Evolutionary conservation across 495 filamentous ascomycete genomes (phyloP).

Genomic region (Poronia punctata): DNA sequence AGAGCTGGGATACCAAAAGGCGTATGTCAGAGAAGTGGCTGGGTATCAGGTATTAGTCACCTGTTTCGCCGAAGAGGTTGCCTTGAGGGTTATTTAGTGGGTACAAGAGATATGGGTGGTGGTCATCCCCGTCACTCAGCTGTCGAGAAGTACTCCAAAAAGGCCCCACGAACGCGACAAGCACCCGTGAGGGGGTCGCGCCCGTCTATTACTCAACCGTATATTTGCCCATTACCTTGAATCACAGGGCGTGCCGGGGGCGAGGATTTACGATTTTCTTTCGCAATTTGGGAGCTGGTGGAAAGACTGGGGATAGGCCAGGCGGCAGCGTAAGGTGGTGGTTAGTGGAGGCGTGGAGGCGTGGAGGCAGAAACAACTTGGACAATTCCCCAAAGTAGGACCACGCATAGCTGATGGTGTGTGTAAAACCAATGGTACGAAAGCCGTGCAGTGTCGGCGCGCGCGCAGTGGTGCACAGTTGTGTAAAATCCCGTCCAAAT

Average conservation of each 20-base stretch:
- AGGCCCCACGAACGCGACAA: constrained; percentile 12
- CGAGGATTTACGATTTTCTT: constrained; percentile 20
- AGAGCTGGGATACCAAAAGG: too few relatives aligned
- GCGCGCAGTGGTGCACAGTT: too few relatives aligned
- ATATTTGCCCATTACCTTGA: constrained; percentile 15
- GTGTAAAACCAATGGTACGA: constrained; percentile 9
- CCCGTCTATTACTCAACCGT: neutral
- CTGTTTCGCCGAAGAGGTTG: constrained; percentile 17
- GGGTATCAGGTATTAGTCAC: constrained; percentile 23
- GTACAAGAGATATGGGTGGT: constrained; percentile 11
- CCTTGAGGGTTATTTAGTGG: constrained; percentile 19
- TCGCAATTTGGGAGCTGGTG: too few relatives aligned
- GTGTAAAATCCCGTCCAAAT: too few relatives aligned
- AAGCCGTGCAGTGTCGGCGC: too few relatives aligned
- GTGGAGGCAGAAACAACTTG: constrained; percentile 4
- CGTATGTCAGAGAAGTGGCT: constrained; percentile 7
- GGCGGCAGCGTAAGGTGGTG: neutral
- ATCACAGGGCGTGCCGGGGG: constrained; percentile 19
- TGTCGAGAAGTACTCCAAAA: constrained; percentile 5
- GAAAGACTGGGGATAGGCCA: too few relatives aligned
- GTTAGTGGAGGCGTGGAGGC: neutral
- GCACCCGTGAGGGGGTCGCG: constrained; percentile 15
- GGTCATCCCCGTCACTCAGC: constrained; percentile 20
- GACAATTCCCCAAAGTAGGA: constrained; percentile 21
- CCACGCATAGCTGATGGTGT: constrained; percentile 24